Base-by-base conservation (phyloP, 2,329 filamentous ascomycete species). In the Pseudopithomyces chartarum region DNA sequence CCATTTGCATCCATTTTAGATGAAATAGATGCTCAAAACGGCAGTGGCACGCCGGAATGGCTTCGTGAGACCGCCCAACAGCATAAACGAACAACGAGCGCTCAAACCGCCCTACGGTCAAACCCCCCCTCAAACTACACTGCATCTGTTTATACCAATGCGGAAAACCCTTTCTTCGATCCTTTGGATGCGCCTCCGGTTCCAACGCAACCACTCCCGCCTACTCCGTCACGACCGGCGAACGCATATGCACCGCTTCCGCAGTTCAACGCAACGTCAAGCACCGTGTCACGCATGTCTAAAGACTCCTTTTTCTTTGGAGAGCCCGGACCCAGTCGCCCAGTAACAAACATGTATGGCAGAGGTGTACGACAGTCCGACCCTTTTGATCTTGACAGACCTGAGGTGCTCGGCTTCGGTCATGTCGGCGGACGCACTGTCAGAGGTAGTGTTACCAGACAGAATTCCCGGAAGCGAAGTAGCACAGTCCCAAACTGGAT, bases 381-480 rank as follows among this genome's bases (percentile, higher is more conserved):
- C 54, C 75, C 75, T 0, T 78, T 78, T 43, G 75, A 78, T 54
- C 69, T 78, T 13, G 75, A 78, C 52, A 63, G 73, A 12, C 75
- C 75, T 10, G 75, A 78, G 55, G 69, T 78, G 8, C 62, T 78
- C 8, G 69, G 71, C 0, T 73, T 76, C 45, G 67, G 71, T 4
- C 62, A 59, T 39, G 66, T 73, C 15, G 57, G 64, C 39, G 68
- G 65, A 12, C 62, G 67, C 8, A 61, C 56, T 47, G 69, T 74
- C 32, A 61, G 64, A 23, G 67, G 59, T 2, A 74, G 69, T 47
- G 61, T 74, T 12, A 69, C 67, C 8, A 60, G 71, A 34, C 65
- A 70, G 46, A 61, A 63, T 6, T 69, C 69, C 15, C 66, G 60
- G 32, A 71, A 67, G 19, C 62, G 68, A 34, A 64, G 61, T 20